Base-by-base conservation (phyloP, 2,329 filamentous ascomycete species). In the Alternaria burnsii region DNA sequence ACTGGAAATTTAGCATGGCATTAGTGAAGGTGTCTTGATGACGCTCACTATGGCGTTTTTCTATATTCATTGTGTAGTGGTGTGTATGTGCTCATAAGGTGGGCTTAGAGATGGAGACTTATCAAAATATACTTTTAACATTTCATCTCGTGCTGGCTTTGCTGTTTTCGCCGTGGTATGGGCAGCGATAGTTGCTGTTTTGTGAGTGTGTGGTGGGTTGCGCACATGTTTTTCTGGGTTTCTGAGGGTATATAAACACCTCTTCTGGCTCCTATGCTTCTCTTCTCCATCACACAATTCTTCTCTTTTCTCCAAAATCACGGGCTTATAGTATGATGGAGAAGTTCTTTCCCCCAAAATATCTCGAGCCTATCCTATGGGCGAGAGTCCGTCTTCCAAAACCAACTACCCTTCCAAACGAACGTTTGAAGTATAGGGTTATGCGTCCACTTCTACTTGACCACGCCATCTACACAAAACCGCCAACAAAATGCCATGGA, bases 21-120 rank as follows among this genome's bases (percentile, higher is more conserved):
- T 52, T 30, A 24, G 36, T 41, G 24, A 1, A 2, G 9, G 30
- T 14, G 50, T 52, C 36, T 28, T 22, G 22, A 52, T 5, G 50
- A 30, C 10, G 7, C 50, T 41, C 50, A 52, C 36, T 41, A 18
- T 52, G 50, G 50, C 50, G 34, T 52, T 22, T 52, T 40, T 26
- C 14, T 28, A 26, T 40, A 5, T 30, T 30, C 11, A 52, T 20
- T 41, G 36, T 38, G 28, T 20, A 9, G 22, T 30, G 41, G 36
- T 28, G n/a, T 28, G n/a, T 28, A n/a, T 40, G 10, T 28, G 34
- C 36, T 30, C 36, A 41, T 30, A 1, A 20, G 22, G 11, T 41
- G 34, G 16, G 50, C 22, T 20, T 4, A 4, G 3, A 41, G 12
- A 16, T 52, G 36, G n/a, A 40, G 8, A 40, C 1, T 40, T 5